These are phyloP conservation scores for Tetraselmis chui DNA, from an alignment of 139 green algal species.

Conservation along the genomic window DNA sequence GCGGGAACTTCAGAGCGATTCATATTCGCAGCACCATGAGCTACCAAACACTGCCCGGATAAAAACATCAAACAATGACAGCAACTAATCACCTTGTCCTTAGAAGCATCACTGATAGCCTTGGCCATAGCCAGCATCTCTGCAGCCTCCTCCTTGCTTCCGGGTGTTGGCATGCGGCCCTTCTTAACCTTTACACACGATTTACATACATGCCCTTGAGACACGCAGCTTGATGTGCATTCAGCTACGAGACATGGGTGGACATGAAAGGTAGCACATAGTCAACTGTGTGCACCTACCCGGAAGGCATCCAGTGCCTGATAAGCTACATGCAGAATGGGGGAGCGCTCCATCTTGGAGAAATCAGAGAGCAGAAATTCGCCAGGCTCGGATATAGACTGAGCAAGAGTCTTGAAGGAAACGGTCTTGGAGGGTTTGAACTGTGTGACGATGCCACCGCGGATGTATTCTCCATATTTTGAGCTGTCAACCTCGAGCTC, in stretches of 20 bases:
- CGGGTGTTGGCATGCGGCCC: conserved; percentile 53
- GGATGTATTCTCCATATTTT: conserved; percentile 53
- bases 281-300: too few relatives aligned
- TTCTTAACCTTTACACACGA: conserved; percentile 32
- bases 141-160: conserved; percentile 56
- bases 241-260: too few relatives aligned
- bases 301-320: conserved; percentile 83
- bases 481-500: conserved; percentile 86
- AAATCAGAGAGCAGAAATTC: conserved; percentile 97
- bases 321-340: conserved; percentile 89
- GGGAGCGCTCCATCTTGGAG: conserved; percentile 86
- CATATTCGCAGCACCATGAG: too few relatives aligned
- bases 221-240: too few relatives aligned
- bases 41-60: too few relatives aligned
- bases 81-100: too few relatives aligned
- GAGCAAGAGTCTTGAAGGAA: conserved; percentile 66
- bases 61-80: too few relatives aligned
- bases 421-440: conserved; percentile 84
- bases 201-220: not conserved
- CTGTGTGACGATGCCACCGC: conserved; percentile 87
- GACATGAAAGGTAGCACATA: too few relatives aligned
- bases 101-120: conserved; percentile 45
- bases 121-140: conserved; percentile 52
- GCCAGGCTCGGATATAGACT: conserved; percentile 69
- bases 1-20: too few relatives aligned